Base-by-base conservation (phyloP, 2,329 filamentous ascomycete genomes). In the Botrytis fragariae region DNA sequence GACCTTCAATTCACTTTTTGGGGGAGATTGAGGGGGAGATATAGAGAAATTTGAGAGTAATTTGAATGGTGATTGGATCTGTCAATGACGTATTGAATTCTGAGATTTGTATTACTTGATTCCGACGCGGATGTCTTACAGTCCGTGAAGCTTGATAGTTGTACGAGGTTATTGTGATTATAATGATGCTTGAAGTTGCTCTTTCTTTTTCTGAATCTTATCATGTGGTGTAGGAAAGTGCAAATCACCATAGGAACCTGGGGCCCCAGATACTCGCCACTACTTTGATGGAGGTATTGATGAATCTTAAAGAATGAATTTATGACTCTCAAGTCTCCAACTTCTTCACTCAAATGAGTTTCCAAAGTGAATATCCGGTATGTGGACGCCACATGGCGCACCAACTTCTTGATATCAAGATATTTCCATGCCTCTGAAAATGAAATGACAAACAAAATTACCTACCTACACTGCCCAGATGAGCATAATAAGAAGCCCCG, bases 141-240 rank as follows among this genome's bases (percentile, higher is more conserved):
- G 48, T 68, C 37, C 37, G n/a, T 57, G 65, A 32, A 69, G 54
- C 51, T 44, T 57, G 48, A 42, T 42, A 57, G 45, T 68, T 37
- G 35, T 42, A 68, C 65, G 16, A 39, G 16, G 22, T 42, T 25
- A 44, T 9, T 68, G n/a, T 32, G 29, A 57, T 57, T 57, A 6
- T 57, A 10, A 39, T 16, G 29, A 57, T 44, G 18, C 22, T 57
- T 25, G 35, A 44, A 25, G 37, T 42, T 57, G 70, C n/a, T 68
- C 70, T 68, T 72, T 68, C 70, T 72, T 37, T n/a, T 44, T 68
- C 22, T 68, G 39, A 35, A 54, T 45, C 14, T 45, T n/a, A 68
- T 54, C 51, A 57, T 32, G 25, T 22, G 37, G 42, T 51, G 3
- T 20, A 29, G 44, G 70, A 39, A 72, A 72, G 62, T 45, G 29